Evolutionary conservation across 352 stramenopile genomes (phyloP).

Genomic region (Pythium inflatum): DNA sequence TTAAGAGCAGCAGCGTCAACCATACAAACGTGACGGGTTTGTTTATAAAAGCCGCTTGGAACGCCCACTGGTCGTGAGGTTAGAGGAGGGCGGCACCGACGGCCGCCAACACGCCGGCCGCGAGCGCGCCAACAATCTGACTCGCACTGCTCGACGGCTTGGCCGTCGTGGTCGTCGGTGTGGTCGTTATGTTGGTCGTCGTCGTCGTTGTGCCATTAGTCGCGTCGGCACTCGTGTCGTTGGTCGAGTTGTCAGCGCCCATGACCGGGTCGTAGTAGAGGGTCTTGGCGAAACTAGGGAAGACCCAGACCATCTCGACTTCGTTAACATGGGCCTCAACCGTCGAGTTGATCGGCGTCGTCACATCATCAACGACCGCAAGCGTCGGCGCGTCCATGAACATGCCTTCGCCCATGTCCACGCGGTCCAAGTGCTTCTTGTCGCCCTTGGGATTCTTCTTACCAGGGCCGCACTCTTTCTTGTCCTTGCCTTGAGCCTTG

Average conservation of each 20-base stretch:
- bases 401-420: constrained; percentile 28
- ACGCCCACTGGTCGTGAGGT: no score
- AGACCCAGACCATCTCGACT: constrained; percentile 44
- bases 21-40: no score
- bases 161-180: background rate
- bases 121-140: background rate
- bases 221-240: no score
- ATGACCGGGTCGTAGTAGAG: constrained; percentile 62
- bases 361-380: constrained; percentile 15
- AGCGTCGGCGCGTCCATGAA: constrained; percentile 32
- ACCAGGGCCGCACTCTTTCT: background rate
- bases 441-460: constrained; percentile 31
- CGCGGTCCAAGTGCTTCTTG: constrained; percentile 25
- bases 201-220: background rate
- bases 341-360: constrained; percentile 36
- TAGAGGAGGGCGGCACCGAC: no score
- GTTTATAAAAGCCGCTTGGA: no score
- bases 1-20: no score
- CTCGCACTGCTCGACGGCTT: background rate
- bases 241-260: no score
- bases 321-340: constrained; percentile 14
- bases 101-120: background rate
- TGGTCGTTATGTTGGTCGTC: background rate
- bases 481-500: constrained; percentile 37
- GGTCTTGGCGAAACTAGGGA: constrained; percentile 40